Base-by-base conservation (phyloP, 1,284 basidiomycete species). In the Ustilago sp. region DNA sequence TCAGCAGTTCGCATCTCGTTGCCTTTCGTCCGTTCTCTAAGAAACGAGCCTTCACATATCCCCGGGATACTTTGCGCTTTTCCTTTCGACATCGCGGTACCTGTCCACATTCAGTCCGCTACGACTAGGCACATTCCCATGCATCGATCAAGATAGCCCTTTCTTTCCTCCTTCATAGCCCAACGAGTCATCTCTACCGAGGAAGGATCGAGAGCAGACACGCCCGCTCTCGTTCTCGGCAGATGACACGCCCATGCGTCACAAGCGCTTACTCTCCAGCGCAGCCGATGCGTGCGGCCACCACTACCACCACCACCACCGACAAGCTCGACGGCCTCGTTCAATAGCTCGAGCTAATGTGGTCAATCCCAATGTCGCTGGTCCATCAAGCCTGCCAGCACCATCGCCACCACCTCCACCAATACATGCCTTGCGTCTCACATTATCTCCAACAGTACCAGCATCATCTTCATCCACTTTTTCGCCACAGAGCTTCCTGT, bases 221-320 rank as follows among this genome's bases (percentile, higher is more conserved):
- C 57, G 60, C 52, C 36, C 43, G 51, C 64, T 67, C 64, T 67
- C 43, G 59, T 64, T 67, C 72, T 69, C 53, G 72, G 56, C 72
- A 62, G 63, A 75, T 75, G 72, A 65, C 57, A 59, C 60, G 53
- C 63, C 48, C 60, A 75, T 75, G 72, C 72, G 63, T 63, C 64
- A 75, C 67, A 75, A 69, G 72, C 38, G 67, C 58, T 41, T 70
- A 50, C 50, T 70, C 45, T 60, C 55, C 56, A 66, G 60, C 61
- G 63, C 72, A 45, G 57, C 45, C 23, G 67, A 75, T 61, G 70
- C 70, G 53, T 72, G 45, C 8, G 31, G 57, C 35, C 52, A 36
- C 1, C 52, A 45, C 23, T 2, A 28, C 23, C 23, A 52, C 35
- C 52, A 36, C 1, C 47, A 45, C 23, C 23, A 28, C 23, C 23